Evolutionary conservation across 1,284 basidiomycete genomes (phyloP).

Genomic region (Stygiomarasmius scandens): DNA sequence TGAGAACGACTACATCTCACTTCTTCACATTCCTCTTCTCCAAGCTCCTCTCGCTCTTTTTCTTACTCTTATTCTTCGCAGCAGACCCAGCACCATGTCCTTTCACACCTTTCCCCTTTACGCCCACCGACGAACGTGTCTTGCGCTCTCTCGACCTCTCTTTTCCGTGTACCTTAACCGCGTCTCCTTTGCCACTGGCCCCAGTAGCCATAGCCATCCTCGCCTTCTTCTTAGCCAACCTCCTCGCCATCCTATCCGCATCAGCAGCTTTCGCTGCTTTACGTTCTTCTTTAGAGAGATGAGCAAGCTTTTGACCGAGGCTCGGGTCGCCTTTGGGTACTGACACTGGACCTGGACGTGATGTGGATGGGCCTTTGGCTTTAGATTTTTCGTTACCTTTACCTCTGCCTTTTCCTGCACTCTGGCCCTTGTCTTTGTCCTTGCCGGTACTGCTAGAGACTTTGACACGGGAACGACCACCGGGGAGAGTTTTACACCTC

Average conservation of each 20-base stretch:
- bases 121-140: constrained; percentile 31
- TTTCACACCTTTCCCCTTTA: constrained; percentile 35
- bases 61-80: constrained; percentile 49
- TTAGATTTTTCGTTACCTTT: constrained; percentile 10
- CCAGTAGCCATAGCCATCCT: constrained; percentile 37
- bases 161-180: constrained; percentile 41
- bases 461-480: constrained; percentile 25
- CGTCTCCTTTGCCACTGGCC: constrained; percentile 3
- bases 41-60: constrained; percentile 59
- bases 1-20: constrained; percentile 25
- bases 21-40: constrained; percentile 64
- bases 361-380: constrained; percentile 6
- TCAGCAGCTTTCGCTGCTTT: constrained; percentile 81
- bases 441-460: constrained; percentile 18
- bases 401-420: neutral
- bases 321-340: constrained; percentile 79
- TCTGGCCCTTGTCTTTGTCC: too few species aligned
- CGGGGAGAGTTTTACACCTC: constrained; percentile 71
- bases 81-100: constrained; percentile 16
- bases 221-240: constrained; percentile 87
- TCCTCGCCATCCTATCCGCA: constrained; percentile 76
- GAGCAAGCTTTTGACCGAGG: constrained; percentile 76
- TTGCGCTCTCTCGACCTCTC: constrained; percentile 51
- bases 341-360: constrained; percentile 25
- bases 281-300: constrained; percentile 83